Conservation (phyloP, 2,329 filamentous ascomycete genomes). For the Colletotrichum salicis region DNA sequence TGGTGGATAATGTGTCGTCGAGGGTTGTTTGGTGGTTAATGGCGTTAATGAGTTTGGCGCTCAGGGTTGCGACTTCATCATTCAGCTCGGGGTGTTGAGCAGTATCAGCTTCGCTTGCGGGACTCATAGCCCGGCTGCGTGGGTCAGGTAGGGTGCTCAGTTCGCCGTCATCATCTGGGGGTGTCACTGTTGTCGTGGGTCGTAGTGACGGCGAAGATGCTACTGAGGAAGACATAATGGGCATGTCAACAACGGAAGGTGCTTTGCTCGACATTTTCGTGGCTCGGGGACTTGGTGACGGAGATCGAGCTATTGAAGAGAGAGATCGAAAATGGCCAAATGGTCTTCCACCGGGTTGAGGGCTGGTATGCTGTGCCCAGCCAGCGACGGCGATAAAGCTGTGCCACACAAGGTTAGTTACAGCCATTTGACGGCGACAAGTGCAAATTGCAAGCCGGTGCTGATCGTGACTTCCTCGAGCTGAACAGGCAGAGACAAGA, state of each 20-base stretch:
- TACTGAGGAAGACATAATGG: slow-evolving; percentile 51
- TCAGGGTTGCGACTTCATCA: slow-evolving; percentile 86
- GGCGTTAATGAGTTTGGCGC: slow-evolving; percentile 94
- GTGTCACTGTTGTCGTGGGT: slow-evolving; percentile 48
- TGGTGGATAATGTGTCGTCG: slow-evolving; percentile 86
- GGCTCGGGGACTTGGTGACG: slow-evolving; percentile 47
- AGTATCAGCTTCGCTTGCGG: slow-evolving; percentile 49
- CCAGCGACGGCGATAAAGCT: slow-evolving; percentile 66
- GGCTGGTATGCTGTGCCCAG: slow-evolving; percentile 59
- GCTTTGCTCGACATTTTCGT: slow-evolving; percentile 50
- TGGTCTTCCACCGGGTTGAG: slow-evolving; percentile 47
- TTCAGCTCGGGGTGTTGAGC: slow-evolving; percentile 65
- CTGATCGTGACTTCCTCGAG: not conserved
- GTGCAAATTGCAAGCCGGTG: not conserved
- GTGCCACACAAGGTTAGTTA: slow-evolving; percentile 34
- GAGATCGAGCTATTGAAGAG: slow-evolving; percentile 59
- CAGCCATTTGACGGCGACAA: slow-evolving; percentile 9
- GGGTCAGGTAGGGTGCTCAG: slow-evolving; percentile 78
- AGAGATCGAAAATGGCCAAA: slow-evolving; percentile 64
- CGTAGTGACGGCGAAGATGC: slow-evolving; percentile 46
- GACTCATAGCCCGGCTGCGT: slow-evolving; percentile 62
- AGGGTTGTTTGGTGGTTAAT: slow-evolving; percentile 96
- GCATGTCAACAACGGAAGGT: slow-evolving; percentile 49
- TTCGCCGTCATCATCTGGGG: slow-evolving; percentile 64
- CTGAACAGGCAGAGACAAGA: not conserved